Percentiles rank a stretch among this genome's conserved stretches.
Evolutionary conservation across 2,329 filamentous ascomycete genomes (phyloP).

Genomic region (Cercospora zeina): DNA sequence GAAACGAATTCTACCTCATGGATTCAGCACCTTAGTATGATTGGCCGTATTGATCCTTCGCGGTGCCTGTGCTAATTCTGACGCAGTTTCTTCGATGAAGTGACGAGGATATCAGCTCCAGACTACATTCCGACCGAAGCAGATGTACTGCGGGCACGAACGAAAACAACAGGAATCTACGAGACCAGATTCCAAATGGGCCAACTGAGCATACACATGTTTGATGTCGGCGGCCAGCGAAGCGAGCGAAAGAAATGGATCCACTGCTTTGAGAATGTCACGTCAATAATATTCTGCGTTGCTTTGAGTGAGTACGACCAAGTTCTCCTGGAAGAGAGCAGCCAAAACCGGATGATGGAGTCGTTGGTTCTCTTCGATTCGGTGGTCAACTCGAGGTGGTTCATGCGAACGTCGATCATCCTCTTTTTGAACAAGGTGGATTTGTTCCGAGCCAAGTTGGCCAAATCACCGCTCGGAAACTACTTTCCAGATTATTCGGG

Average conservation of each 20-base stretch:
- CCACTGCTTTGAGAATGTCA: conserved; percentile 99
- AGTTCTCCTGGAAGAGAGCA: conserved; percentile 92
- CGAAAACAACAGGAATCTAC: conserved; percentile 98
- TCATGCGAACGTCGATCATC: conserved; percentile 98
- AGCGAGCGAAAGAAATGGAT: conserved; percentile 99
- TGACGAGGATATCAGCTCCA: conserved; percentile 74
- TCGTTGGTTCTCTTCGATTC: conserved; percentile 95
- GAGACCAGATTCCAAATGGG: conserved; percentile 99
- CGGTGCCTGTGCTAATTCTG: conserved; percentile 10
- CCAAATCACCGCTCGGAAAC: conserved; percentile 82
- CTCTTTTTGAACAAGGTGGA: conserved; percentile 99
- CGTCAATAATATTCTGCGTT: conserved; percentile 98
- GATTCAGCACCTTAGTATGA: conserved; percentile 92
- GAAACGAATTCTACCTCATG: conserved; percentile 99
- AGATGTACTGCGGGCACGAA: conserved; percentile 91
- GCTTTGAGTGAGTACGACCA: conserved; percentile 98
- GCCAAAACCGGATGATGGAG: conserved; percentile 99
- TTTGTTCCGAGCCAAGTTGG: conserved; percentile 92
- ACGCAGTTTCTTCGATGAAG: conserved; percentile 90
- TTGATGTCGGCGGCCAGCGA: conserved; percentile 94
- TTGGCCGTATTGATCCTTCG: conserved; percentile 13
- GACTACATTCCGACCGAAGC: conserved; percentile 92
- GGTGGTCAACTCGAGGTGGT: conserved; percentile 98
- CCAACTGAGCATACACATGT: conserved; percentile 99
- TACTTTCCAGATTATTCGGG: conserved; percentile 99